Base-by-base conservation (phyloP, 1,284 basidiomycete species). In the Rhodotorula mucilaginosa region DNA sequence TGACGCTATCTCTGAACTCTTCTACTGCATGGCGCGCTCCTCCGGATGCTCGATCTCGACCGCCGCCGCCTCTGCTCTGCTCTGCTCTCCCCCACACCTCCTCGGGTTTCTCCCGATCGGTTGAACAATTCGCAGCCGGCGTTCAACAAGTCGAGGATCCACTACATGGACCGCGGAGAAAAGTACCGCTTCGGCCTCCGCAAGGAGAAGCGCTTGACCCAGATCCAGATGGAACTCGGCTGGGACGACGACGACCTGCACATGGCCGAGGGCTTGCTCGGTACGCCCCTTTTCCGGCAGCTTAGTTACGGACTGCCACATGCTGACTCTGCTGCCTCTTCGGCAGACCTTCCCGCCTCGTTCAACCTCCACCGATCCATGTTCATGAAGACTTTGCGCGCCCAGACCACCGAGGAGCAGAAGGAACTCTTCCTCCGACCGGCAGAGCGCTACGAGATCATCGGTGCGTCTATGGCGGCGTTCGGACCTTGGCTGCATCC, bases 111-210 rank as follows among this genome's bases (percentile, higher is more conserved):
- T 39, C 54, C 2, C n/a, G 8, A n/a, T 31, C 29, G 31, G 48
- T 16, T 13, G 12, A 5, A 5, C 60, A 46, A 44, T 3, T 13
- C 12, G 0, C 61, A 92, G 74, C 85, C 87, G 0, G 81, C 84
- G 5, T 90, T 92, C 74, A 86, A 89, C 81, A 90, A 90, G 79
- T 82, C 85, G 0, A 79, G 83, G 66, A 85, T 86, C 87, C 76
- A 78, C 73, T 82, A 81, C 77, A 71, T 80, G 61, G 75, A 77
- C 34, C 78, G 81, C 47, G 75, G 74, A 2, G 81, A 80, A 61
- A 80, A 80, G 76, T 82, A 79, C 74, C 74, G 76, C 8, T 64
- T 70, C 51, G 81, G 80, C 48, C 74, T 82, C 67, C 65, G 70
- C 64, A 81, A 78, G 71, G 81, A 82, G 73, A 82, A 86, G 69